Percentiles rank a stretch among this genome's conserved stretches.
Conservation (phyloP, 2,329 filamentous ascomycete species). For the Penicillium italicum region DNA sequence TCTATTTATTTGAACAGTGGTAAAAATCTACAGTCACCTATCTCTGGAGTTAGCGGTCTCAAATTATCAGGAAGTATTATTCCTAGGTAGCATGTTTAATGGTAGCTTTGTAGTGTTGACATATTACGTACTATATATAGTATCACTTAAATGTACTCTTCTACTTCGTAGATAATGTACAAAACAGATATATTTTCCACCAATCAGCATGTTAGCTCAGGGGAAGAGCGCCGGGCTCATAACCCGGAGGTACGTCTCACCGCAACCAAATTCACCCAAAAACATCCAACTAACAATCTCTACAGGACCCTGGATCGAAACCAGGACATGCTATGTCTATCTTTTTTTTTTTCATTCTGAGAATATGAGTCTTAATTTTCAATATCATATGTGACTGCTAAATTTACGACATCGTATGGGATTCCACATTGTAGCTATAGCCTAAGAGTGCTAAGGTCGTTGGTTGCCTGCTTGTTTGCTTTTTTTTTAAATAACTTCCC, state of each 20-base stretch:
- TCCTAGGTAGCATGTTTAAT: too few species aligned
- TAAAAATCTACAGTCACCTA: too few species aligned
- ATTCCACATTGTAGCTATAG: neutral
- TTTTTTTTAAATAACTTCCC: neutral
- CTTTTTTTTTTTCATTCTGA: neutral
- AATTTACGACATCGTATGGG: neutral
- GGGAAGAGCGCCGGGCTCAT: constrained; percentile 49
- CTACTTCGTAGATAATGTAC: too few species aligned
- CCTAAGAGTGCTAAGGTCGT: too few species aligned
- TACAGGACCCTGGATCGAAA: constrained; percentile 2
- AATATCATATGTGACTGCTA: neutral
- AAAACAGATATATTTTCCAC: too few species aligned
- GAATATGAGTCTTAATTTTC: too few species aligned
- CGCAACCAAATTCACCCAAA: neutral
- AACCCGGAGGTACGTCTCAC: constrained; percentile 39
- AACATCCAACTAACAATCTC: neutral
- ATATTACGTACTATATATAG: too few species aligned
- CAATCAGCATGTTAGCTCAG: constrained; percentile 45
- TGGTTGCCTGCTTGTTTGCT: neutral
- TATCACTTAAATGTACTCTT: too few species aligned
- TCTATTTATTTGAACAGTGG: too few species aligned
- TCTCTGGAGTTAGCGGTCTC: too few species aligned
- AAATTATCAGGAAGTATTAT: too few species aligned
- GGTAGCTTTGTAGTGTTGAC: too few species aligned
- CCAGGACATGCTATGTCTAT: neutral